Conservation (phyloP, 2,329 filamentous ascomycete species). For the Neonectria sp. region DNA sequence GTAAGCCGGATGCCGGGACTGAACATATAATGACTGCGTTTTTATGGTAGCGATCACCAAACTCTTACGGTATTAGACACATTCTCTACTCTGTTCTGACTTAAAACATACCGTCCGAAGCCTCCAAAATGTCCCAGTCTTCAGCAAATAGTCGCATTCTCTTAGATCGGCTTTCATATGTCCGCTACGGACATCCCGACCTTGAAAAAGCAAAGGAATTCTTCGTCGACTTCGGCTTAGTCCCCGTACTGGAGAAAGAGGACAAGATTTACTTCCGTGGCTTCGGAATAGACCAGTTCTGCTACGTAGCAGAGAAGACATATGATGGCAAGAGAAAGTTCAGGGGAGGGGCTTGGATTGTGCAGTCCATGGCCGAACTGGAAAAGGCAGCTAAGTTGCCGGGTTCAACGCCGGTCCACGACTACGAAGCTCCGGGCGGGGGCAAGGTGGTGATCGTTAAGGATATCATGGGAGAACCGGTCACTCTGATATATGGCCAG, state of each 20-base stretch:
- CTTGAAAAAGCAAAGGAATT: too few species aligned
- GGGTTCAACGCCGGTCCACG: constrained; percentile 20
- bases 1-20: too few species aligned
- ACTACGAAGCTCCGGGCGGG: constrained; percentile 16
- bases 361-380: constrained; percentile 23
- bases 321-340: constrained; percentile 19
- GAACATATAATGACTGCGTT: too few species aligned
- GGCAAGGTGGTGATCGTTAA: constrained; percentile 15
- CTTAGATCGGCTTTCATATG: too few species aligned
- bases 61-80: too few species aligned
- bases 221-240: too few species aligned
- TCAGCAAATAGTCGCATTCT: too few species aligned
- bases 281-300: constrained; percentile 26
- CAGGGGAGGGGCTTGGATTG: constrained; percentile 20
- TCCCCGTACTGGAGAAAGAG: background rate
- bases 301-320: constrained; percentile 27
- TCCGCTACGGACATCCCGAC: too few species aligned
- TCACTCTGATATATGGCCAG: constrained; percentile 24
- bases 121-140: too few species aligned
- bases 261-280: constrained; percentile 29
- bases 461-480: constrained; percentile 15
- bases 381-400: constrained; percentile 27
- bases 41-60: too few species aligned
- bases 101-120: too few species aligned
- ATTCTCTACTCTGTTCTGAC: too few species aligned